These are phyloP conservation scores for Candida loeiensis DNA, from an alignment of 805 yeast genomes.

Conservation along the genomic window DNA sequence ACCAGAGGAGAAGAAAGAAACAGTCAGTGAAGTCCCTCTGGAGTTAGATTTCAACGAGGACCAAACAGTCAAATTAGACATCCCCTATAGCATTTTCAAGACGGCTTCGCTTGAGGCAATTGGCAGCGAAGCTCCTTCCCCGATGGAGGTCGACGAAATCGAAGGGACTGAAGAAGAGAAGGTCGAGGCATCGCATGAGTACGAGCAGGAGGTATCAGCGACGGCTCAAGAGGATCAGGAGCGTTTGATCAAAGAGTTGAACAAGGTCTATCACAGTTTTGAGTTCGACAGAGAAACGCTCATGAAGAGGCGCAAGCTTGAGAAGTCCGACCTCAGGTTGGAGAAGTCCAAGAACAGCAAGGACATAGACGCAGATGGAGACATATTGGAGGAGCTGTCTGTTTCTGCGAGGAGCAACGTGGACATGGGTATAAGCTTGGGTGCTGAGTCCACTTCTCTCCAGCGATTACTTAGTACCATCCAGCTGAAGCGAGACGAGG, in stretches of 20 bases:
- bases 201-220: constrained; percentile 5
- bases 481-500: constrained; percentile 72
- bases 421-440: constrained; percentile 29
- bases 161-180: constrained; percentile 1
- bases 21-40: constrained; percentile 4
- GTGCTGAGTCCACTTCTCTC: constrained; percentile 43
- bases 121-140: background rate
- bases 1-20: constrained; percentile 25
- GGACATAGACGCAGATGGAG: constrained; percentile 16
- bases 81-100: constrained; percentile 30
- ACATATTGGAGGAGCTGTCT: too few species aligned
- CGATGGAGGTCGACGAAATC: constrained; percentile 1
- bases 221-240: constrained; percentile 37
- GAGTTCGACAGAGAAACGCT: constrained; percentile 76
- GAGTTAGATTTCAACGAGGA: constrained; percentile 22
- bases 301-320: constrained; percentile 69
- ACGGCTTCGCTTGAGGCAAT: background rate
- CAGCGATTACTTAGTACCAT: constrained; percentile 78
- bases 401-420: constrained; percentile 38
- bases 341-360: constrained; percentile 28
- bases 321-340: constrained; percentile 73
- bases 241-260: constrained; percentile 55
- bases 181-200: constrained; percentile 5
- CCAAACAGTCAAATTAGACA: constrained; percentile 28
- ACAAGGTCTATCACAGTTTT: constrained; percentile 69